phyloP scores from a whole-genome alignment of 2,329 filamentous ascomycete genomes.

The Pyricularia grisea region DNA sequence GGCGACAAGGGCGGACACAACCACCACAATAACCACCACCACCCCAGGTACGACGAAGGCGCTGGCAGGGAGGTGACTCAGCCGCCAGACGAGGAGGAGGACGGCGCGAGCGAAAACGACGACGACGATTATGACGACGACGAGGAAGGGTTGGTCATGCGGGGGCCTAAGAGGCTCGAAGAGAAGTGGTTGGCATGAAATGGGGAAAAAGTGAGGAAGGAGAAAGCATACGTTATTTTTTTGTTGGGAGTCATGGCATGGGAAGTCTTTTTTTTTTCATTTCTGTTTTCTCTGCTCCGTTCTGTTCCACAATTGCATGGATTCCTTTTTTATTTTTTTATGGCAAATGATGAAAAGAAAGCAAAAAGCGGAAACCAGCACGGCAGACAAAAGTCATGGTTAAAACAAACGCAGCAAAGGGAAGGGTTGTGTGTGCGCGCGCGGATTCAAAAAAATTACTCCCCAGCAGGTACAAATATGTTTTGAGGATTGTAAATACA shows the following conservation, averaged over 20 bases:
- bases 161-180: constrained; percentile 45
- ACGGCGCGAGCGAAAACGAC: constrained; percentile 24
- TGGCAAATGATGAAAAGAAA: neutral
- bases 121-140: constrained; percentile 41
- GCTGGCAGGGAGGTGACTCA: constrained; percentile 2
- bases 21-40: constrained; percentile 7
- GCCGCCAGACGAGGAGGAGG: constrained; percentile 18
- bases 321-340: too few species aligned
- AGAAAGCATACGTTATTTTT: neutral
- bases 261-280: neutral
- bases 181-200: constrained; percentile 48
- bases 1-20: constrained; percentile 15
- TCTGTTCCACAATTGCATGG: neutral
- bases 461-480: neutral
- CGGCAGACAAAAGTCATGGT: neutral
- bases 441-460: neutral
- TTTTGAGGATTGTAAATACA: neutral
- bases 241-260: neutral
- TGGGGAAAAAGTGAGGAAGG: too few species aligned
- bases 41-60: constrained; percentile 5
- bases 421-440: neutral
- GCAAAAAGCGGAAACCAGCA: neutral
- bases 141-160: constrained; percentile 50
- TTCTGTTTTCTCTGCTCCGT: neutral
- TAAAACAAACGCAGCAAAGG: neutral